A percentile compares a stretch with the other conserved stretches of the same genome.
These are phyloP conservation scores for Neopestalotiopsis sp. DNA, from an alignment of 2,329 filamentous ascomycete species.

Conservation along the genomic window DNA sequence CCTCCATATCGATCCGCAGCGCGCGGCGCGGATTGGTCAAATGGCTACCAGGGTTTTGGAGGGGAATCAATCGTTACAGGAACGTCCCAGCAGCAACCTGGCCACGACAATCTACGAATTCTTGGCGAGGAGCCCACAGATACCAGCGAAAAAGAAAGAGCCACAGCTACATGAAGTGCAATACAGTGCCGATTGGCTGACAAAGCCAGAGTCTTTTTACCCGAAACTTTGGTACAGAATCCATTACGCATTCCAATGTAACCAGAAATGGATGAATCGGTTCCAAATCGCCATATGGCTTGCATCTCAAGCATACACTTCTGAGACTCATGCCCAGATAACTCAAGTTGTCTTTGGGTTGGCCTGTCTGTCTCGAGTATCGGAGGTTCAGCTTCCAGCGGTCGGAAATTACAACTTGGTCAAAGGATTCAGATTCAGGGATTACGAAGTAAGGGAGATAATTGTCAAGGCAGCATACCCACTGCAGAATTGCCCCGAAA, in stretches of 20 bases:
- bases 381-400: slow-evolving; percentile 28
- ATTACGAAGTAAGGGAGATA: background rate
- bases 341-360: slow-evolving; percentile 34
- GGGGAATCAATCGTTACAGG: background rate
- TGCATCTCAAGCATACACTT: background rate
- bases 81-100: background rate
- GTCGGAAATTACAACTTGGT: slow-evolving; percentile 16
- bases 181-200: slow-evolving; percentile 4
- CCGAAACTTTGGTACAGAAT: background rate
- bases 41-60: background rate
- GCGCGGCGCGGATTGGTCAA: background rate
- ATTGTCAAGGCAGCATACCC: background rate
- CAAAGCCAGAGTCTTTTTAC: background rate
- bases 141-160: background rate
- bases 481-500: background rate
- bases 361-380: slow-evolving; percentile 21
- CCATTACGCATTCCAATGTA: background rate
- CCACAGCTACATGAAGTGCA: background rate
- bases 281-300: background rate
- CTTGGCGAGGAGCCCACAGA: background rate
- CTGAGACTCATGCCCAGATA: slow-evolving; percentile 16
- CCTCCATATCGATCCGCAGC: background rate
- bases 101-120: background rate
- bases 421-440: slow-evolving; percentile 20
- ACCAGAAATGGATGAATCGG: background rate